phyloP scores from a whole-genome alignment of 2,329 filamentous ascomycete species.

The Colletotrichum aenigma region DNA sequence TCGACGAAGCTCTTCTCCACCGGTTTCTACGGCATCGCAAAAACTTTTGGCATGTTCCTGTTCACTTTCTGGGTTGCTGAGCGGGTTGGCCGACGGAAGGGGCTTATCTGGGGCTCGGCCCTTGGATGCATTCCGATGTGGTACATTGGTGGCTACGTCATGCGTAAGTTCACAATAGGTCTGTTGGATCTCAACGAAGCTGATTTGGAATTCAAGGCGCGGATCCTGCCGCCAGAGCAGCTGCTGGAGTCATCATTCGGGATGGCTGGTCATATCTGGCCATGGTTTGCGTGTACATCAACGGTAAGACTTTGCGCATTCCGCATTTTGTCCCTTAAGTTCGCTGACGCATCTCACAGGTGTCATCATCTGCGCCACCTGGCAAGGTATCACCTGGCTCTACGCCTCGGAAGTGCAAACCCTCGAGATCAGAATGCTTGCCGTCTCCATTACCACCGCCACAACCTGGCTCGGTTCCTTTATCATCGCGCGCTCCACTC shows the following conservation, averaged over 20 bases:
- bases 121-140: constrained; percentile 43
- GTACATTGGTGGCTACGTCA: constrained; percentile 43
- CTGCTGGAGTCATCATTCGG: constrained; percentile 47
- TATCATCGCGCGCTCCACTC: constrained; percentile 41
- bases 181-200: fast-evolving
- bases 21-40: constrained; percentile 44
- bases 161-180: not conserved
- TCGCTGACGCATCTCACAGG: not conserved
- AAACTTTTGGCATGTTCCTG: constrained; percentile 39
- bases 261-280: constrained; percentile 47
- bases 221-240: constrained; percentile 41
- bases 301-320: constrained; percentile 24
- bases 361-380: constrained; percentile 40
- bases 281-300: constrained; percentile 52
- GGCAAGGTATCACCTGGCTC: constrained; percentile 48
- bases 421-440: constrained; percentile 37
- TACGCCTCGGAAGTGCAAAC: constrained; percentile 54
- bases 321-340: not conserved
- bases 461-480: constrained; percentile 44
- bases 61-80: constrained; percentile 52
- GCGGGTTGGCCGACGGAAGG: constrained; percentile 49
- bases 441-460: constrained; percentile 36
- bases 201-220: not conserved
- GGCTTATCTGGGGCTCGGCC: constrained; percentile 46
- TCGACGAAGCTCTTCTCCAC: constrained; percentile 39